Evolutionary conservation across 208 protist genomes (phyloP).

Genomic region (Leishmania tarentolae): DNA sequence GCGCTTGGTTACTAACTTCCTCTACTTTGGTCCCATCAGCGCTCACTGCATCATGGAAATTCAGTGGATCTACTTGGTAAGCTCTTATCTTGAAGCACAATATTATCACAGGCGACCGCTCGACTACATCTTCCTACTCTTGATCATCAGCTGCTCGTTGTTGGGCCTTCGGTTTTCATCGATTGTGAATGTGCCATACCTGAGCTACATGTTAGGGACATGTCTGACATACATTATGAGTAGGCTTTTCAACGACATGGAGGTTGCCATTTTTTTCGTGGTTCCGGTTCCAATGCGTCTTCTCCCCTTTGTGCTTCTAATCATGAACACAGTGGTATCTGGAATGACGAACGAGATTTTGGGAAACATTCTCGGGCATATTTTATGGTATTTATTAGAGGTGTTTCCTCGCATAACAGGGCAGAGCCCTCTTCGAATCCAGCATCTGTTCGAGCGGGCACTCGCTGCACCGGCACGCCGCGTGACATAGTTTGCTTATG

Average conservation of each 20-base stretch:
- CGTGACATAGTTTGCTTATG: neutral
- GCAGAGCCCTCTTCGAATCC: conserved; percentile 54
- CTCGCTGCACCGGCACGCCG: conserved; percentile 14
- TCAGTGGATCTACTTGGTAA: conserved; percentile 69
- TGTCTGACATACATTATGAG: conserved; percentile 78
- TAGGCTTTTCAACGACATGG: conserved; percentile 57
- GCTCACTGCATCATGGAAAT: conserved; percentile 58
- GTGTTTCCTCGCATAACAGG: conserved; percentile 89
- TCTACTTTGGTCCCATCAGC: conserved; percentile 68
- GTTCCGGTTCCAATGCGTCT: conserved; percentile 55
- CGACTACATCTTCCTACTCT: conserved; percentile 74
- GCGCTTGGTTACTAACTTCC: conserved; percentile 75
- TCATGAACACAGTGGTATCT: conserved; percentile 36
- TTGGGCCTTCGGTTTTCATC: conserved; percentile 45
- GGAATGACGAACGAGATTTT: conserved; percentile 45
- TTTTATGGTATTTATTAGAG: conserved; percentile 82
- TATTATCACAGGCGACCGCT: conserved; percentile 65
- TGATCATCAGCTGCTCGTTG: conserved; percentile 46
- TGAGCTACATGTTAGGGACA: conserved; percentile 58
- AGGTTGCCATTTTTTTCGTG: conserved; percentile 56
- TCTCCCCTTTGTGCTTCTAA: conserved; percentile 57
- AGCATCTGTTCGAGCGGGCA: conserved; percentile 36
- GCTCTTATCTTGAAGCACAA: conserved; percentile 56
- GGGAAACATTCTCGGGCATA: conserved; percentile 63
- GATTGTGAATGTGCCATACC: conserved; percentile 56